phyloP scores from a whole-genome alignment of 495 filamentous ascomycete genomes.

The Parachaetomium inaequale region DNA sequence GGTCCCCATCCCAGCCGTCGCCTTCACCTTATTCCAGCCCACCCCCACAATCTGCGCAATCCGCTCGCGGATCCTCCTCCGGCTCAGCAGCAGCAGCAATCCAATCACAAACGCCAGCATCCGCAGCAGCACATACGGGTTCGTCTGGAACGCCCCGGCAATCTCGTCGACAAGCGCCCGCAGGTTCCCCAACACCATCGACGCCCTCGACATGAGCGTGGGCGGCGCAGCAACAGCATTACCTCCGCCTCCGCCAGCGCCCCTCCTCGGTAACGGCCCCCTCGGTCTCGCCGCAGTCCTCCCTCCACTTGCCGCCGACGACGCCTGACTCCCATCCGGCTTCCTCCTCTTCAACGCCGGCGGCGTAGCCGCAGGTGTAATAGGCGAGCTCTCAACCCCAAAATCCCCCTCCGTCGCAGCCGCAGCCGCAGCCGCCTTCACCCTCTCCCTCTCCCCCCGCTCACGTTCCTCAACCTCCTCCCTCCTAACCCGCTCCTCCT shows the following conservation, averaged over 20 bases:
- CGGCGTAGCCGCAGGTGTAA: background rate
- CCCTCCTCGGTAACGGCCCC: constrained; percentile 29
- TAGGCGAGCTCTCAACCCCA: constrained; percentile 6
- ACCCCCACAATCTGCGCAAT: constrained; percentile 61
- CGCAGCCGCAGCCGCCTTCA: too few species aligned
- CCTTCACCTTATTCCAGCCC: constrained; percentile 78
- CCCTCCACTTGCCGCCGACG: too few species aligned
- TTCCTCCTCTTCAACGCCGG: background rate
- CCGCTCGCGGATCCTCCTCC: constrained; percentile 70
- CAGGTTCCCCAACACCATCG: constrained; percentile 50
- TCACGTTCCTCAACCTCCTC: constrained; percentile 30
- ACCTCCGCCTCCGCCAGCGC: constrained; percentile 20
- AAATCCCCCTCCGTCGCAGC: constrained; percentile 14
- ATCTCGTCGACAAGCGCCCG: constrained; percentile 61
- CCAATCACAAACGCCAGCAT: constrained; percentile 79
- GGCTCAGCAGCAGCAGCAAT: constrained; percentile 70
- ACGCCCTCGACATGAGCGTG: constrained; percentile 48
- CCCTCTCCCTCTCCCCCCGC: constrained; percentile 19
- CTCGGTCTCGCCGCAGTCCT: constrained; percentile 22
- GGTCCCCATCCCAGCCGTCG: constrained; percentile 92
- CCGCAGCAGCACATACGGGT: constrained; percentile 70
- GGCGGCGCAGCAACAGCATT: constrained; percentile 30
- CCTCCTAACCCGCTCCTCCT: constrained; percentile 43
- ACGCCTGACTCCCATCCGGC: background rate
- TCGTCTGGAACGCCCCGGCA: constrained; percentile 59